Percentiles rank a stretch among this genome's conserved stretches.
Evolutionary conservation across 176 grass and related monocot species (phyloP).

Genomic region (Urochloa ruziziensis): DNA sequence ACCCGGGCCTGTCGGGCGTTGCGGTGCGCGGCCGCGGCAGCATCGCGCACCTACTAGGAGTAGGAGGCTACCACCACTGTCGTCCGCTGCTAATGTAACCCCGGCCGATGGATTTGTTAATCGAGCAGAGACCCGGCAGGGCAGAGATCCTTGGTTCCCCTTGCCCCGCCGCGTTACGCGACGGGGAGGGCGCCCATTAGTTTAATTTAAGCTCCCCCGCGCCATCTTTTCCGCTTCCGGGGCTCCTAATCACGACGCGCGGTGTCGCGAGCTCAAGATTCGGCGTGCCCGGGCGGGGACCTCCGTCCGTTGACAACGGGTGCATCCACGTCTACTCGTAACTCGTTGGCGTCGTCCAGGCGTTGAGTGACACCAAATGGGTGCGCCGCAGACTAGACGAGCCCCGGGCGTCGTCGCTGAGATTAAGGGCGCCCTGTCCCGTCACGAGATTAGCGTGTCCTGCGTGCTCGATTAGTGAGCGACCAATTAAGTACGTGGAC

Average conservation of each 20-base stretch:
- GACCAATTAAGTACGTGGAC: no score
- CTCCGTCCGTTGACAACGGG: neutral
- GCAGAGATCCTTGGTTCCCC: constrained; percentile 7
- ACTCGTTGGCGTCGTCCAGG: no score
- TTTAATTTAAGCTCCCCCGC: constrained; percentile 33
- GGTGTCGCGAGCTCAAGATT: constrained; percentile 9
- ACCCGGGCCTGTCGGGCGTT: constrained; percentile 38
- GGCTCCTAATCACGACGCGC: neutral
- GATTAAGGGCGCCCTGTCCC: neutral
- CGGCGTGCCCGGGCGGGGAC: neutral
- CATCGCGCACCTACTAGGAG: neutral
- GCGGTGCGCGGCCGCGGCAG: neutral
- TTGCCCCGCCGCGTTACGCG: constrained; percentile 2
- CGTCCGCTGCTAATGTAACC: neutral
- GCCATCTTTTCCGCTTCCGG: constrained; percentile 35
- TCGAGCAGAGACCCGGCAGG: neutral
- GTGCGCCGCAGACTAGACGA: no score
- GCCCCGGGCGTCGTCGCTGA: neutral
- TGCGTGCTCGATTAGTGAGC: neutral
- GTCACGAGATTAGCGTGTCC: constrained; percentile 33
- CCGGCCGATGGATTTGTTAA: neutral
- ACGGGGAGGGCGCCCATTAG: neutral
- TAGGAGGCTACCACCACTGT: neutral
- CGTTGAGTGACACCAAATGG: no score
- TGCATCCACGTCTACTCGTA: neutral